phyloP scores from a whole-genome alignment of 1,284 basidiomycete genomes.

The Leccinum fallax region DNA sequence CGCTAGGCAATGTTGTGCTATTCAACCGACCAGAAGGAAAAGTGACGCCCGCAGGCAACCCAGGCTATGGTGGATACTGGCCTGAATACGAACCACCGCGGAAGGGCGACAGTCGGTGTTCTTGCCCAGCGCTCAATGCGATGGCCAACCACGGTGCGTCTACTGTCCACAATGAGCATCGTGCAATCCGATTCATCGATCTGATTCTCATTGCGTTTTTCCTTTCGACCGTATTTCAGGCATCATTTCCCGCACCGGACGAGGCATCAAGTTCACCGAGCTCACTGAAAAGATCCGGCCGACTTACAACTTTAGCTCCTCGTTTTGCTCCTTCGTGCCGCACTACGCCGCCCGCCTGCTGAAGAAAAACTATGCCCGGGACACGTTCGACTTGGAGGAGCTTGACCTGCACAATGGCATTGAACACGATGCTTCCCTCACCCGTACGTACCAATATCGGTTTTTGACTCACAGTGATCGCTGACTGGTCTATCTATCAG shows the following conservation, averaged over 20 bases:
- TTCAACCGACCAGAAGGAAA: conserved; percentile 51
- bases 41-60: conserved; percentile 57
- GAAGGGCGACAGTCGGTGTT: conserved; percentile 65
- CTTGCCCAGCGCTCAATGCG: conserved; percentile 73
- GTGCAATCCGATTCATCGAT: not conserved
- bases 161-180: not conserved
- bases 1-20: conserved; percentile 55
- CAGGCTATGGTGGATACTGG: conserved; percentile 69
- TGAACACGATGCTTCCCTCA: conserved; percentile 75
- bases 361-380: conserved; percentile 54
- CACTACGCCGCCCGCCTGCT: conserved; percentile 60
- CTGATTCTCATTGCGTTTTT: not conserved
- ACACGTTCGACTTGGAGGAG: conserved; percentile 64
- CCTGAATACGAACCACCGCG: conserved; percentile 60
- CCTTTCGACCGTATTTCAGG: conserved; percentile 43
- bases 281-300: conserved; percentile 47
- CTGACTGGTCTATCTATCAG: conserved; percentile 37
- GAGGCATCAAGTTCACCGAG: conserved; percentile 66
- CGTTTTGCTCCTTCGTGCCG: conserved; percentile 66
- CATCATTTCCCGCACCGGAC: conserved; percentile 65
- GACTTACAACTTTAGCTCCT: conserved; percentile 69
- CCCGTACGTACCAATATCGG: conserved; percentile 46
- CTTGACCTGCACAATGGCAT: conserved; percentile 74
- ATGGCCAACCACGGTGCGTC: conserved; percentile 73
- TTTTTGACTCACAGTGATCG: not conserved